A percentile compares a stretch with the other conserved stretches of the same genome.
phyloP scores from a whole-genome alignment of 345 rosid species.

The Theobroma cacao region DNA sequence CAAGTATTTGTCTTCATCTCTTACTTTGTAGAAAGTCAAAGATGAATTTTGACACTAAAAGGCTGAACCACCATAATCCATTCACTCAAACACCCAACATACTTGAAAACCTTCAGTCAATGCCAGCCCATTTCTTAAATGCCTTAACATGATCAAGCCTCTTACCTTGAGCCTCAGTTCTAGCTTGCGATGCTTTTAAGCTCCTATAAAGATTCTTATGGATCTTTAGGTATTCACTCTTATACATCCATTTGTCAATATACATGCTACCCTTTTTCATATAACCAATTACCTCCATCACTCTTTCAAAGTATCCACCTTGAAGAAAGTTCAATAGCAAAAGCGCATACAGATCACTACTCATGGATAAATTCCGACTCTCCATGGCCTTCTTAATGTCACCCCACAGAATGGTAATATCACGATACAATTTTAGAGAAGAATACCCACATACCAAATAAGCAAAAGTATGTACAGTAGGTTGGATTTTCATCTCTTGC shows the following conservation, averaged over 20 bases:
- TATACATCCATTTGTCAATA: slow-evolving; percentile 56
- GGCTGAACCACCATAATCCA: not conserved
- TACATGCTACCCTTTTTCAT: slow-evolving; percentile 51
- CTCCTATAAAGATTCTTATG: slow-evolving; percentile 70
- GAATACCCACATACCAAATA: slow-evolving; percentile 51
- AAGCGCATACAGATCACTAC: slow-evolving; percentile 66
- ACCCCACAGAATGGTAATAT: slow-evolving; percentile 78
- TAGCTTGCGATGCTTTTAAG: slow-evolving; percentile 50
- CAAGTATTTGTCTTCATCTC: not conserved
- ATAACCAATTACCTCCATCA: slow-evolving; percentile 60
- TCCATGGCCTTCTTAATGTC: slow-evolving; percentile 65
- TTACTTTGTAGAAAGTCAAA: not conserved
- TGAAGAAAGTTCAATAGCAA: slow-evolving; percentile 64
- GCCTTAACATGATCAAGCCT: slow-evolving; percentile 58
- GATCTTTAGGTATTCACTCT: slow-evolving; percentile 63
- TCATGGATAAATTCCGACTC: slow-evolving; percentile 31
- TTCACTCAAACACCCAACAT: not conserved
- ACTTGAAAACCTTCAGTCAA: slow-evolving; percentile 12
- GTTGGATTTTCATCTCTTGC: slow-evolving; percentile 46
- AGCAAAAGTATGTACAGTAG: slow-evolving; percentile 58
- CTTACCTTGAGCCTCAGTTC: slow-evolving; percentile 61
- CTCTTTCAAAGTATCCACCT: slow-evolving; percentile 94
- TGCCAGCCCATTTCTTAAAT: slow-evolving; percentile 63
- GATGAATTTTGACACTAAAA: not conserved
- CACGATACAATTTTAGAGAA: slow-evolving; percentile 60